Evolutionary conservation across 176 grass and related monocot genomes (phyloP).

Genomic region (Carex pumila): DNA sequence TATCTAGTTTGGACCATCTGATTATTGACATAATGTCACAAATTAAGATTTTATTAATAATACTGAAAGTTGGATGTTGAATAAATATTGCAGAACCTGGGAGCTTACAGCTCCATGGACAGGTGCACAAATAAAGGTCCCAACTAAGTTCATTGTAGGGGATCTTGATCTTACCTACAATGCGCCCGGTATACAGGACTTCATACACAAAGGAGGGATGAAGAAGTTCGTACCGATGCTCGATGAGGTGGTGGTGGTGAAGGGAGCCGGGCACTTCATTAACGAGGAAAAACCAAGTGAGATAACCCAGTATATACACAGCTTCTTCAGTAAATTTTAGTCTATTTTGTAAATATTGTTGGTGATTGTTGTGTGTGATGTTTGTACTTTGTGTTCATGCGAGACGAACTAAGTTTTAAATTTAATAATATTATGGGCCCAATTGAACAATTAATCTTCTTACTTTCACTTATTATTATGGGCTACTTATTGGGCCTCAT

Average conservation of each 20-base stretch:
- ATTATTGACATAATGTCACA: background rate
- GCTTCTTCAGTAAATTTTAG: slow-evolving; percentile 42
- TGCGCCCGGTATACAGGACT: slow-evolving; percentile 39
- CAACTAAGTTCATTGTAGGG: slow-evolving; percentile 51
- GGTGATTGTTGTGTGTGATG: background rate
- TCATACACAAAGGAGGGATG: slow-evolving; percentile 49
- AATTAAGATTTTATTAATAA: background rate
- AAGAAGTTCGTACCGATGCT: slow-evolving; percentile 52
- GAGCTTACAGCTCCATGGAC: slow-evolving; percentile 52
- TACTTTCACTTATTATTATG: background rate
- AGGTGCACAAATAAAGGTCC: slow-evolving; percentile 41
- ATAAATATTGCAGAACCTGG: slow-evolving; percentile 40
- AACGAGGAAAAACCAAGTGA: slow-evolving; percentile 51
- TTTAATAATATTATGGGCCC: background rate
- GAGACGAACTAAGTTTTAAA: no score
- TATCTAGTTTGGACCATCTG: background rate
- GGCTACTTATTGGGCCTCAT: background rate
- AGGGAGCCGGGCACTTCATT: slow-evolving; percentile 52
- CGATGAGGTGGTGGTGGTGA: slow-evolving; percentile 51
- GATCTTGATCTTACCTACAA: slow-evolving; percentile 55
- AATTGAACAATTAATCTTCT: background rate
- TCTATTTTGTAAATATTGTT: background rate
- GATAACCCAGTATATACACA: slow-evolving; percentile 41
- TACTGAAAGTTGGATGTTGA: background rate
- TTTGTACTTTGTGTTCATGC: background rate